These are phyloP conservation scores for Microthlaspi erraticum DNA, from an alignment of 345 rosid genomes.

Conservation along the genomic window DNA sequence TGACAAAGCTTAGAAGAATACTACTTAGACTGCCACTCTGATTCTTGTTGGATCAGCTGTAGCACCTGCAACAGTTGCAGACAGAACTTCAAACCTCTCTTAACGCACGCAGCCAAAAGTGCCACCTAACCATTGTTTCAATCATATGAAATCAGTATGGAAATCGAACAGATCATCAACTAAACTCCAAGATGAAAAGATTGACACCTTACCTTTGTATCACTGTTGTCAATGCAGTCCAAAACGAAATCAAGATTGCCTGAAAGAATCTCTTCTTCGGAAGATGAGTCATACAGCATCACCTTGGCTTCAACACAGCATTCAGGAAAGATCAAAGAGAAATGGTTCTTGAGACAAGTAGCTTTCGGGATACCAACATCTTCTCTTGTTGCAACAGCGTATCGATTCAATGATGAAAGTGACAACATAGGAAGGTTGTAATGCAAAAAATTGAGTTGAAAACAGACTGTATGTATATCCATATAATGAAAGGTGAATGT, in stretches of 20 bases:
- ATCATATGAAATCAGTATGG: neutral
- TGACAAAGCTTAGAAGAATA: neutral
- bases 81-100: constrained; percentile 83
- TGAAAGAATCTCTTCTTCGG: constrained; percentile 91
- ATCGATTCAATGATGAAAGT: constrained; percentile 90
- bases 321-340: constrained; percentile 85
- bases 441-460: too few species aligned
- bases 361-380: constrained; percentile 97
- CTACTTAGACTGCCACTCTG: constrained; percentile 62
- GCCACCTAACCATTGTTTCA: constrained; percentile 63
- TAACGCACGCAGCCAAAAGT: constrained; percentile 92
- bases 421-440: constrained; percentile 48
- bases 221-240: constrained; percentile 98
- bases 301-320: constrained; percentile 81
- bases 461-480: neutral
- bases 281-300: constrained; percentile 73
- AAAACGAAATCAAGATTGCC: constrained; percentile 91
- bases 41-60: constrained; percentile 99
- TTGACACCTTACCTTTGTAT: constrained; percentile 67
- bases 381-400: constrained; percentile 94
- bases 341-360: constrained; percentile 87
- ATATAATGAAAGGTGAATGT: too few species aligned
- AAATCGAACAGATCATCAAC: neutral
- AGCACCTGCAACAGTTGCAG: constrained; percentile 97
- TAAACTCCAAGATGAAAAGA: neutral